Evolutionary conservation across 495 filamentous ascomycete genomes (phyloP).

Genomic region (Neohortaea acidophila): DNA sequence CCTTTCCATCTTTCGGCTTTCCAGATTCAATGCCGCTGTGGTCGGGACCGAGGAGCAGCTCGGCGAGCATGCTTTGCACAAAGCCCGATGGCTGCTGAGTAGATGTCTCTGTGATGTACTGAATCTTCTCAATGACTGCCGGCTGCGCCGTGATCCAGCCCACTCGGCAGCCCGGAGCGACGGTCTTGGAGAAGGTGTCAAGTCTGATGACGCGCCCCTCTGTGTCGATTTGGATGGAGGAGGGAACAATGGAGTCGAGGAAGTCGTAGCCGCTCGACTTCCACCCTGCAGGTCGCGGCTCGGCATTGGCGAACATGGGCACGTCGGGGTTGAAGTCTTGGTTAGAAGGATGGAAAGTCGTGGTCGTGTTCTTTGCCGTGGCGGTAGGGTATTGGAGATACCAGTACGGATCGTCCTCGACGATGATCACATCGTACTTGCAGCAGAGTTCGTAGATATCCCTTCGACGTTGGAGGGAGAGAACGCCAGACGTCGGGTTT

Average conservation of each 20-base stretch:
- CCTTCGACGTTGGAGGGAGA: slow-evolving; percentile 53
- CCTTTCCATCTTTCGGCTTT: slow-evolving; percentile 19
- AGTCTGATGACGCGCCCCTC: slow-evolving; percentile 67
- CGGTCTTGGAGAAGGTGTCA: slow-evolving; percentile 34
- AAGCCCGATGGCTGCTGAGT: slow-evolving; percentile 82
- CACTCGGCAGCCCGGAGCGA: slow-evolving; percentile 31
- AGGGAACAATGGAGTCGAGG: slow-evolving; percentile 71
- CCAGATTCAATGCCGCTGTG: slow-evolving; percentile 14
- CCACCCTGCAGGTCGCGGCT: slow-evolving; percentile 17
- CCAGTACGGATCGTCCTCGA: slow-evolving; percentile 96
- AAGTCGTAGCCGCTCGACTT: slow-evolving; percentile 60
- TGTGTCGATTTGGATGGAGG: slow-evolving; percentile 52
- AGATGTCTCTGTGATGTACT: slow-evolving; percentile 54
- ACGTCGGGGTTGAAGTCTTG: slow-evolving; percentile 14
- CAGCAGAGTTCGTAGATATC: slow-evolving; percentile 69
- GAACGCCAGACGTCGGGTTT: slow-evolving; percentile 69
- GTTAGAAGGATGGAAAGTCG: slow-evolving; percentile 9
- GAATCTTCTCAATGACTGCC: slow-evolving; percentile 53
- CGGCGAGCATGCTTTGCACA: slow-evolving; percentile 64
- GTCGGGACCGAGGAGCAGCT: slow-evolving; percentile 54
- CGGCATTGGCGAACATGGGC: slow-evolving; percentile 14
- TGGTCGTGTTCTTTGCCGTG: slow-evolving; percentile 24
- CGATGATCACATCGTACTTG: slow-evolving; percentile 76
- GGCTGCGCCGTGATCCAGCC: slow-evolving; percentile 46
- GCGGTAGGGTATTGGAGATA: slow-evolving; percentile 77